phyloP scores from a whole-genome alignment of 2,329 filamentous ascomycete species.

The Neonectria sp. region DNA sequence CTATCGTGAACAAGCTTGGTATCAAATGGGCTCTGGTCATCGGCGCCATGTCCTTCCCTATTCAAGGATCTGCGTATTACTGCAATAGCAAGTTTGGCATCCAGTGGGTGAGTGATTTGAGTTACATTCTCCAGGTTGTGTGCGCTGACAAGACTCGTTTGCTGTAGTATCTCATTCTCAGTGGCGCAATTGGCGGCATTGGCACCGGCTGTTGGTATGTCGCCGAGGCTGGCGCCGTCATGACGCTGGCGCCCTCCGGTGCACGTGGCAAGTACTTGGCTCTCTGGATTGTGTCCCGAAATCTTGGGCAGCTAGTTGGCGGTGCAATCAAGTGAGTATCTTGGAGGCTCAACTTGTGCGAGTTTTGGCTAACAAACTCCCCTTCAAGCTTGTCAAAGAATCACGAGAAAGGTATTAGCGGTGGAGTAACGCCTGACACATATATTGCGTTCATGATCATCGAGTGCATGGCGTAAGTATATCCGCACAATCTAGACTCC shows the following conservation, averaged over 20 bases:
- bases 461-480: conserved; percentile 26
- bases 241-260: conserved; percentile 62
- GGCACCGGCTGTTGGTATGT: conserved; percentile 65
- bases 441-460: conserved; percentile 28
- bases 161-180: conserved; percentile 56
- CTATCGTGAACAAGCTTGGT: conserved; percentile 24
- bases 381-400: conserved; percentile 21
- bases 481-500: neutral
- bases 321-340: conserved; percentile 60
- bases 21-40: conserved; percentile 28
- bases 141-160: neutral
- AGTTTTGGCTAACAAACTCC: conserved; percentile 8
- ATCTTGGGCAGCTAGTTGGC: conserved; percentile 62
- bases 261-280: conserved; percentile 64
- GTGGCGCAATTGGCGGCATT: conserved; percentile 55
- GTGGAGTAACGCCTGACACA: conserved; percentile 22
- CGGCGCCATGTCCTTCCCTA: conserved; percentile 56
- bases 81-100: conserved; percentile 64
- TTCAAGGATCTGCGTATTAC: conserved; percentile 63
- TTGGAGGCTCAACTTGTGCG: neutral
- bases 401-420: conserved; percentile 22
- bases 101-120: conserved; percentile 57
- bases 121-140: neutral
- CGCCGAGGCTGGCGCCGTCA: conserved; percentile 63
- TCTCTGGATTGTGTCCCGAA: conserved; percentile 63